Evolutionary conservation across 768 basidiomycete species (phyloP).

Genomic region (Russula dissimulans): DNA sequence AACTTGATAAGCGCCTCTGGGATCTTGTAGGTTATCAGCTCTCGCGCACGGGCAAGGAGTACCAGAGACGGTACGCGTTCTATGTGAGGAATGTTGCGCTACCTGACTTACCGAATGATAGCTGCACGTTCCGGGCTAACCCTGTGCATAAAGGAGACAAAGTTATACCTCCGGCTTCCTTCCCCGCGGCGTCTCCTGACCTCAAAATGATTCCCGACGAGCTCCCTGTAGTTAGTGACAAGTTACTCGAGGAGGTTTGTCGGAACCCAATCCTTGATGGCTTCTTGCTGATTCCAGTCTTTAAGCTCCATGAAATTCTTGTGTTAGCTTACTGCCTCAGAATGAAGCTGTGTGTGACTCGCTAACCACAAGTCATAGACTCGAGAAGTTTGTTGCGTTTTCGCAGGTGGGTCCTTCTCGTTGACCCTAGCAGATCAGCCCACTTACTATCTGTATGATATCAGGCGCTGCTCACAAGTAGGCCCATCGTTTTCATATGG

Average conservation of each 20-base stretch:
- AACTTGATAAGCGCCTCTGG: conserved; percentile 39
- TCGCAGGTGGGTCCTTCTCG: conserved; percentile 21
- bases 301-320: conserved; percentile 49
- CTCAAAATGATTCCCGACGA: conserved; percentile 3
- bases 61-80: conserved; percentile 37
- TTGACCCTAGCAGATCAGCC: neutral
- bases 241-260: conserved; percentile 41
- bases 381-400: conserved; percentile 24
- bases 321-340: conserved; percentile 31
- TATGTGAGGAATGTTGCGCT: neutral
- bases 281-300: neutral
- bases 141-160: conserved; percentile 30
- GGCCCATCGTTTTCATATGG: neutral
- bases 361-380: conserved; percentile 12
- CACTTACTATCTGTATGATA: neutral
- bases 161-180: conserved; percentile 44
- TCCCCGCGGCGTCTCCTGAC: conserved; percentile 33
- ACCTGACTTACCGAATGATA: conserved; percentile 17
- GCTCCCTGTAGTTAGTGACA: conserved; percentile 31
- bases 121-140: conserved; percentile 37
- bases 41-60: conserved; percentile 39
- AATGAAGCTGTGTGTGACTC: neutral
- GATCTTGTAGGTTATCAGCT: conserved; percentile 36
- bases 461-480: conserved; percentile 14
- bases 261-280: neutral